Evolutionary conservation across 208 protist species (phyloP).

Genomic region (Leishmania aethiopica): DNA sequence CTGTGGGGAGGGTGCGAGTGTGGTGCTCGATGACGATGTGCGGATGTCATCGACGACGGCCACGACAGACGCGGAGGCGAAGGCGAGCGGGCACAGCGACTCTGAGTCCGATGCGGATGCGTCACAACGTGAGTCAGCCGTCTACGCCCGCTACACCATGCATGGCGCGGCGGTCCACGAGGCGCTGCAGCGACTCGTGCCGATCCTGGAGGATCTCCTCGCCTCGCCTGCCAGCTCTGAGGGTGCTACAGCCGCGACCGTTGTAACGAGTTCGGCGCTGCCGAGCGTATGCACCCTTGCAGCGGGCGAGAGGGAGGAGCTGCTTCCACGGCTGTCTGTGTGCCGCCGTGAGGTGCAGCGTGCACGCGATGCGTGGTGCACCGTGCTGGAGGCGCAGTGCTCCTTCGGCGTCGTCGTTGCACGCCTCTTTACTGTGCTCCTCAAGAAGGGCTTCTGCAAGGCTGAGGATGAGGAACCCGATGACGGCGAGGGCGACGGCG

Average conservation of each 20-base stretch:
- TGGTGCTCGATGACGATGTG: constrained; percentile 17
- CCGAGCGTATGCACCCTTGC: constrained; percentile 5
- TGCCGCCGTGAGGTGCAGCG: constrained; percentile 31
- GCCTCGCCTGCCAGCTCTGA: neutral
- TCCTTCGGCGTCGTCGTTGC: constrained; percentile 85
- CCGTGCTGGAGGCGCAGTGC: constrained; percentile 52
- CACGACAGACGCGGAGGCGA: neutral
- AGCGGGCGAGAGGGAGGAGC: constrained; percentile 19
- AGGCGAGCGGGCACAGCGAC: constrained; percentile 5
- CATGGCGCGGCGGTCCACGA: constrained; percentile 12
- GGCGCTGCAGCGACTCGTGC: constrained; percentile 18
- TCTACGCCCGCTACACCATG: constrained; percentile 36
- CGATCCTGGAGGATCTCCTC: constrained; percentile 30
- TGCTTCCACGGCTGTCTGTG: constrained; percentile 24
- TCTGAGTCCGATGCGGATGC: constrained; percentile 15
- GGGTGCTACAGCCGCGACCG: neutral
- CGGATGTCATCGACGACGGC: constrained; percentile 2
- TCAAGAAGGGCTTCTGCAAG: constrained; percentile 96
- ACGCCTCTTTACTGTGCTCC: constrained; percentile 88
- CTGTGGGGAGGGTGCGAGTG: constrained; percentile 4
- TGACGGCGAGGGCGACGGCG: constrained; percentile 70
- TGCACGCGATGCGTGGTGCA: constrained; percentile 27
- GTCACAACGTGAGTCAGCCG: constrained; percentile 1
- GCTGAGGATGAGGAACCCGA: constrained; percentile 83
- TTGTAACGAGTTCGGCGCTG: neutral